A percentile compares a stretch with the other conserved stretches of the same genome.
phyloP scores from a whole-genome alignment of 202 grass and related monocot species.

The Musa balbisiana region DNA sequence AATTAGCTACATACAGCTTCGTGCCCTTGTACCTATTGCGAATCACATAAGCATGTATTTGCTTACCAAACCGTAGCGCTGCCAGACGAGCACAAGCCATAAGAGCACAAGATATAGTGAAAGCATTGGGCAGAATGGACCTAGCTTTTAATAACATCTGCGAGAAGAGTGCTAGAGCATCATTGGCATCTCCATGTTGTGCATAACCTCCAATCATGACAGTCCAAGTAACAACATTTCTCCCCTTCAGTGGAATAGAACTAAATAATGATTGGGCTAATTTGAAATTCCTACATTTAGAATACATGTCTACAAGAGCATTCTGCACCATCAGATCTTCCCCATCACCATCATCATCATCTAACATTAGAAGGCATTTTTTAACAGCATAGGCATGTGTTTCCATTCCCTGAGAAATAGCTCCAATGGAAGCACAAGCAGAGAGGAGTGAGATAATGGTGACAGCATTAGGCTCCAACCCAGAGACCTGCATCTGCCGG shows the following conservation, averaged over 20 bases:
- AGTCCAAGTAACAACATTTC: constrained; percentile 79
- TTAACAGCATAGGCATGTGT: constrained; percentile 65
- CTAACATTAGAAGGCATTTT: constrained; percentile 41
- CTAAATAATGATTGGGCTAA: constrained; percentile 42
- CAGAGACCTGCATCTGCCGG: constrained; percentile 48
- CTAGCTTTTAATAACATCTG: constrained; percentile 47
- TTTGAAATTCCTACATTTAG: constrained; percentile 59
- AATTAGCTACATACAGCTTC: constrained; percentile 49
- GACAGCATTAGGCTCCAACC: constrained; percentile 56
- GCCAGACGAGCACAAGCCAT: constrained; percentile 78
- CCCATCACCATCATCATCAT: constrained; percentile 20
- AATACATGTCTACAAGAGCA: constrained; percentile 81
- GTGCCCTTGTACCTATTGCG: constrained; percentile 31
- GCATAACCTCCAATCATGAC: constrained; percentile 86
- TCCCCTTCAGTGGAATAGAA: constrained; percentile 36
- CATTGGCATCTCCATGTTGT: constrained; percentile 63
- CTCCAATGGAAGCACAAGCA: constrained; percentile 66
- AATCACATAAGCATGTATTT: constrained; percentile 66
- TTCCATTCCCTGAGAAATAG: constrained; percentile 59
- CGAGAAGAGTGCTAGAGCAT: constrained; percentile 51
- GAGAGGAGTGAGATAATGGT: constrained; percentile 75
- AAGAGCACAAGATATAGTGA: constrained; percentile 66
- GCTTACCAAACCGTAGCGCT: constrained; percentile 57
- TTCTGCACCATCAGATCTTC: constrained; percentile 71
- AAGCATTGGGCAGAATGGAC: constrained; percentile 50